Base-by-base conservation (phyloP, 2,329 filamentous ascomycete genomes). In the Meredithiella fracta region DNA sequence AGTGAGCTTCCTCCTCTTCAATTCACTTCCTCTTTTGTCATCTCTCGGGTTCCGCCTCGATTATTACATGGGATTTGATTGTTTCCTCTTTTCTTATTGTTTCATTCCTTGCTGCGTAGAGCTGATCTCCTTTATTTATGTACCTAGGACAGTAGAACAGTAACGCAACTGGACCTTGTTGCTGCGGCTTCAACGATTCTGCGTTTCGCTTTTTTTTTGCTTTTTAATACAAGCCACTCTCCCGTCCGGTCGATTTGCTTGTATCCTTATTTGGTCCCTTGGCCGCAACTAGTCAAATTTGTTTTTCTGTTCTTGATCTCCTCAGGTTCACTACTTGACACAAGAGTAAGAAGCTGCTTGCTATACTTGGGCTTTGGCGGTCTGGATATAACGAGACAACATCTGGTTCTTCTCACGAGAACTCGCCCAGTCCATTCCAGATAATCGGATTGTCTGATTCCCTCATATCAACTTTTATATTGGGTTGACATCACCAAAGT, bases 91-190 rank as follows among this genome's bases (percentile, higher is more conserved):
- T 49, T n/a, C 17, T n/a, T 6, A n/a, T 42, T 42, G 11, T 20
- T 42, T 5, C 38, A 7, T 5, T 42, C 44, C 8, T 49, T 49
- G 7, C 44, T 49, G 22, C 44, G 17, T 20, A 49, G 44, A 49
- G 44, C 44, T 49, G 23, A 49, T 49, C 44, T 26, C 44, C 44
- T 49, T 49, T 49, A 49, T 49, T 26, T 49, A 26, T 26, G 2
- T 22, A 49, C 44, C 22, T 34, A 34, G 11, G 5, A 11, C 29
- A 5, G 29, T 11, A 34, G 11, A 5, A 5, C 11, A 34, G 29
- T 34, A 34, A 11, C 11, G 29, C 11, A 34, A 11, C 11, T 11
- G 11, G 23, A 22, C 2, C 44, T 49, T 49, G 44, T 29, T 49
- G 44, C 23, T 49, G 44, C 11, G 44, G 44, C 20, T 49, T 49